Evolutionary conservation across 202 grass and related monocot genomes (phyloP), one percentile per base, ranked within the genome.

Genomic region (Setaria viridis): DNA sequence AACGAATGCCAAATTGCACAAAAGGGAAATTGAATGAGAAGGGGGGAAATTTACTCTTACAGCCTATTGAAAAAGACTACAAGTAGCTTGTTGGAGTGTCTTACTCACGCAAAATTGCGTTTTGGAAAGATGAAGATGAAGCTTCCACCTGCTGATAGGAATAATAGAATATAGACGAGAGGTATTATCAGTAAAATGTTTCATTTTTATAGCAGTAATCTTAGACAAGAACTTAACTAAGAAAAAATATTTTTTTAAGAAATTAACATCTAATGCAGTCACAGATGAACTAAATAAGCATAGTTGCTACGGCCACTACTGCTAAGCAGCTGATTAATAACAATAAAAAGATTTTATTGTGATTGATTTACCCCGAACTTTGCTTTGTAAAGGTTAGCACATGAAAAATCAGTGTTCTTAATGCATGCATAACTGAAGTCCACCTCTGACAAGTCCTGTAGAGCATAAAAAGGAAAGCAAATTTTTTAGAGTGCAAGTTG

Each of bases 21-120:
- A 13, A 4, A 39, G 14, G 4, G 50, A 84, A 76, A 54, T 17
- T 33, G 39, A 60, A 29, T 37, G 47, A 56, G 29, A 59, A 76
- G 75, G 10, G 21, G 11, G 8, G 17, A 69, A 67, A 43, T 57
- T 0, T 60, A 16, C 21, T 74, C 49, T 67, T 67, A 34, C 19
- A 68, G 3, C 47, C 37, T 59, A 81, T 65, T 7, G 41, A 32
- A 81, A 10, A 30, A 79, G 56, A 85, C 70, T 76, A 76, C 11
- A 82, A 21, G 50, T 56, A 87, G 49, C 66, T 86, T 29, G 68
- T 79, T 67, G 67, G 81, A 82, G 80, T 90, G 70, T 90, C 95
- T 98, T 98, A 98, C 95, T 98, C 95, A 81, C 91, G 95, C 88
- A 98, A 90, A 87, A 78, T 92, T 84, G 93, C 87, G 8, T 89